These are phyloP conservation scores for Gleditsia sinensis DNA, from an alignment of 306 rosid species.

Conservation along the genomic window DNA sequence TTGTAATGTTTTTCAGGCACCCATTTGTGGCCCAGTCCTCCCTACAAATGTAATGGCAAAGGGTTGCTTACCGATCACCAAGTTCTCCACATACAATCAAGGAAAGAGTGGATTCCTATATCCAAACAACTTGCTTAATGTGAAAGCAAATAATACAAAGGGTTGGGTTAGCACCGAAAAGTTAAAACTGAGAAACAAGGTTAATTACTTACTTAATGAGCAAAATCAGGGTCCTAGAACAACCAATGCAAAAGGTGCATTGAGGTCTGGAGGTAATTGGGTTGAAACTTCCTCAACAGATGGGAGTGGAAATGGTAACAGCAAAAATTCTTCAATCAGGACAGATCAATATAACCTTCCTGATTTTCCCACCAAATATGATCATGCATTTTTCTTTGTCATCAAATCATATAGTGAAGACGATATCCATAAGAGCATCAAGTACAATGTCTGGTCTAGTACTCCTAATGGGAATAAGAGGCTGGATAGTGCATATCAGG, in stretches of 20 bases:
- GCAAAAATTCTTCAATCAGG: constrained; percentile 35
- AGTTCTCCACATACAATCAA: constrained; percentile 57
- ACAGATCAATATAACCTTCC: constrained; percentile 65
- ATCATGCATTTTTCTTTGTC: constrained; percentile 68
- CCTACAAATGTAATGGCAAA: constrained; percentile 37
- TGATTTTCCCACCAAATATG: constrained; percentile 66
- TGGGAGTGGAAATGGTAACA: constrained; percentile 39
- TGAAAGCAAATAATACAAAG: constrained; percentile 51
- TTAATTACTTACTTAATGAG: constrained; percentile 44
- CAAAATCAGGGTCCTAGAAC: constrained; percentile 66
- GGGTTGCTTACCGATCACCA: constrained; percentile 49
- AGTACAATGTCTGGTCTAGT: constrained; percentile 81
- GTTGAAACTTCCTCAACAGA: constrained; percentile 27
- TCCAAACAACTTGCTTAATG: constrained; percentile 57
- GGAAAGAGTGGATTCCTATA: constrained; percentile 56
- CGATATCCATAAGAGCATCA: constrained; percentile 77
- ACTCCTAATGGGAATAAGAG: constrained; percentile 76
- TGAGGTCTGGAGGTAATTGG: constrained; percentile 42
- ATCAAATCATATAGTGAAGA: constrained; percentile 84
- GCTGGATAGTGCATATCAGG: constrained; percentile 57
- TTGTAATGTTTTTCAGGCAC: too few relatives aligned
- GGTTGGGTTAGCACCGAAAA: constrained; percentile 67
- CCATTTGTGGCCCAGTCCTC: too few relatives aligned
- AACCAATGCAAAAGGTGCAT: constrained; percentile 42
- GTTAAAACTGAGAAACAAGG: constrained; percentile 62